Conservation (phyloP, 352 stramenopile genomes). For the Pythium apleroticum region DNA sequence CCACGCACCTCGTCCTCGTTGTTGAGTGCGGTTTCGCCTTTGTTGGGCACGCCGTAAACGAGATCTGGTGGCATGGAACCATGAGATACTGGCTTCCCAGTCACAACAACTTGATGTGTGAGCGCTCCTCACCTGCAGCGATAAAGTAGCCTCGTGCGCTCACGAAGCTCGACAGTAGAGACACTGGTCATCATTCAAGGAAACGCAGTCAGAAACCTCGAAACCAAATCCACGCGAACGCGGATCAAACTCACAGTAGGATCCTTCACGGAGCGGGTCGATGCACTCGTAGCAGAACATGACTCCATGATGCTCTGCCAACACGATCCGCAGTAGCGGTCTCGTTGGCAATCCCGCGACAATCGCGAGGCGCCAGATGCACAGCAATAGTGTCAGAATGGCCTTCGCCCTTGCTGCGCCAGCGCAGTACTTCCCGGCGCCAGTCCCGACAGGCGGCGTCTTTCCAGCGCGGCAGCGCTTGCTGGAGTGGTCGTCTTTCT, state of each 20-base stretch:
- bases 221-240: not conserved
- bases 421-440: no score
- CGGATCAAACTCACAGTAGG: conserved; percentile 13
- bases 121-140: not conserved
- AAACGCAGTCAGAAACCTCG: not conserved
- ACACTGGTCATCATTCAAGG: not conserved
- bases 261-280: conserved; percentile 26
- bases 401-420: no score
- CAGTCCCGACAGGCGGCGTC: no score
- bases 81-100: no score
- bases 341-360: not conserved
- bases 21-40: not conserved
- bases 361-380: not conserved
- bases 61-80: conserved; percentile 10
- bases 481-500: no score
- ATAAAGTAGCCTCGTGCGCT: conserved; percentile 5
- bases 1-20: conserved; percentile 17
- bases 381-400: not conserved
- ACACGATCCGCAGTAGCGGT: conserved; percentile 10
- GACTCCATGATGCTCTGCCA: conserved; percentile 27
- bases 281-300: conserved; percentile 30
- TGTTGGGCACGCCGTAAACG: conserved; percentile 17
- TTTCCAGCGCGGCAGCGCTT: no score
- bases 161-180: conserved; percentile 4
- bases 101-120: no score